phyloP scores from a whole-genome alignment of 495 filamentous ascomycete genomes.

The Tuber aestivum region DNA sequence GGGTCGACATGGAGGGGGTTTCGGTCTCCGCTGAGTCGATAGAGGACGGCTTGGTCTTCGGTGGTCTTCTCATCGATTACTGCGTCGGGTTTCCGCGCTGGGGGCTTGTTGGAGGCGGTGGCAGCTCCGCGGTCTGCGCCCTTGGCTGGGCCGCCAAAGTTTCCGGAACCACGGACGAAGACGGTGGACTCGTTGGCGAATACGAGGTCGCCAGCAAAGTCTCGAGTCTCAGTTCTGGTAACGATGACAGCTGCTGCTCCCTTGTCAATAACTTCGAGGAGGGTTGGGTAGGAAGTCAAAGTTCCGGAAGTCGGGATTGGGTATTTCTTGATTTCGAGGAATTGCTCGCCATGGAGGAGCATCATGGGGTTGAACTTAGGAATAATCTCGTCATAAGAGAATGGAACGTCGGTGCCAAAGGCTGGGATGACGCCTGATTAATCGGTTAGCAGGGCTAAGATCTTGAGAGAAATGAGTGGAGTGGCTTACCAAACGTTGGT shows the following conservation, averaged over 20 bases:
- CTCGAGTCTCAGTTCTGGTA: conserved; percentile 69
- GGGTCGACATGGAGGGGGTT: conserved; percentile 96
- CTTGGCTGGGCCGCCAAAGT: conserved; percentile 83
- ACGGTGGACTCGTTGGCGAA: conserved; percentile 95
- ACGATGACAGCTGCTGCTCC: conserved; percentile 83
- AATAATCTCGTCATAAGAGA: conserved; percentile 72
- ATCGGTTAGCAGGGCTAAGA: conserved; percentile 2
- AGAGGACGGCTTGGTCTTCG: conserved; percentile 91
- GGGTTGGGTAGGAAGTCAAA: conserved; percentile 72
- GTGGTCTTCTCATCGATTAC: conserved; percentile 84
- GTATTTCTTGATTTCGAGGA: conserved; percentile 89
- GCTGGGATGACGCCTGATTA: conserved; percentile 64
- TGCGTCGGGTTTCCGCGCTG: conserved; percentile 68
- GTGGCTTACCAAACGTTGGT: conserved; percentile 67
- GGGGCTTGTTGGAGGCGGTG: conserved; percentile 71
- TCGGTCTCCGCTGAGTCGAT: conserved; percentile 85
- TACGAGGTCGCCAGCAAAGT: conserved; percentile 73
- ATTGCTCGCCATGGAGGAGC: conserved; percentile 98
- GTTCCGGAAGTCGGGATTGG: conserved; percentile 84
- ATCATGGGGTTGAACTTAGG: conserved; percentile 98
- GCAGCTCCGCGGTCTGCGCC: conserved; percentile 69
- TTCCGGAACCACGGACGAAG: conserved; percentile 87
- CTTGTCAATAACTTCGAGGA: conserved; percentile 94
- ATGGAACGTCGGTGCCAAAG: conserved; percentile 79
- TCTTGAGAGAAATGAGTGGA: not conserved